Base-by-base conservation (phyloP, 352 stramenopile species). In the Globisporangium irregulare region DNA sequence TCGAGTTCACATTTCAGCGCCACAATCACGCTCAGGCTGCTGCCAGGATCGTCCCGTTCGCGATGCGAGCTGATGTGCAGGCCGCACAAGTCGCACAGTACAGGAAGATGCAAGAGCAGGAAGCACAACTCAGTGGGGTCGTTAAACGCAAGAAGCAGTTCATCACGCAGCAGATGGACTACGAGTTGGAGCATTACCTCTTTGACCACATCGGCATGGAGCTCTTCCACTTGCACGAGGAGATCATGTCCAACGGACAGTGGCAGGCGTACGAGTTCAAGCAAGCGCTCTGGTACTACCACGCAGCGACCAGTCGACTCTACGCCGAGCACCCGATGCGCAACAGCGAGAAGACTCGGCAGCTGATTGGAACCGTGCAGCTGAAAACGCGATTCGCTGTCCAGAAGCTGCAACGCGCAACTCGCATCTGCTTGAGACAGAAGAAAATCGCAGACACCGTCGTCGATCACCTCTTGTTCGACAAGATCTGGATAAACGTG, bases 191-290 rank as follows among this genome's bases (percentile, higher is more conserved):
- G 51, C 66, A 81, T 15, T 86, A 89, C 51, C 61, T 91, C 32
- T 79, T 78, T 12, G 57, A 68, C 8, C 78, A 88, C 55, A 68
- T 91, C 32, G 74, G 74, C 24, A 27, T 14, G 7, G 58, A 81
- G 54, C 74, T 91, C n/a, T 75, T 81, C 20, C 48, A 59, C 1
- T 63, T 89, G 27, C 70, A 91, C 54, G 74, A 75, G 3, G 62
- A 72, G 27, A 77, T 85, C 68, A 90, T 91, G 81, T 71, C 66
- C 1, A 70, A 65, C 9, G 78, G 70, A 12, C 70, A 87, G 50
- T 91, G 83, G 81, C 83, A 91, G 27, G 79, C 77, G 38, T 91
- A 79, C 62, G 81, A 88, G 62, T 90, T 86, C 64, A 77, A 70
- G 3, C 81, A 86, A 62, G 74, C 68, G n/a, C 56, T 89, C 0